A percentile compares a stretch with the other conserved stretches of the same genome.
phyloP scores from a whole-genome alignment of 345 rosid genomes.

The Arabis hirsuta region DNA sequence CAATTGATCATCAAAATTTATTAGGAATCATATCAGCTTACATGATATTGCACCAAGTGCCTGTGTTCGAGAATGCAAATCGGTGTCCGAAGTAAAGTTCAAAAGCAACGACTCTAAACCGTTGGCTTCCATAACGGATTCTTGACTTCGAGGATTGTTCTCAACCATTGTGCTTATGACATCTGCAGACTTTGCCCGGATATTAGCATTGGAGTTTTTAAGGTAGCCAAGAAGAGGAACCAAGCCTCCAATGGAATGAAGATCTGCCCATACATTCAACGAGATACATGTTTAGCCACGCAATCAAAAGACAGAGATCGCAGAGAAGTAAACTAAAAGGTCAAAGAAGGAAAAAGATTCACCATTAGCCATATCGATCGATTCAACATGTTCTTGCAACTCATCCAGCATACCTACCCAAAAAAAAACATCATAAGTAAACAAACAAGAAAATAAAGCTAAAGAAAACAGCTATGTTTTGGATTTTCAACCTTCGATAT shows the following conservation, averaged over 20 bases:
- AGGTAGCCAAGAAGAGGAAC: constrained; percentile 38
- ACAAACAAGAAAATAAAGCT: neutral
- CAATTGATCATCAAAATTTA: neutral
- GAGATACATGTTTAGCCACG: constrained; percentile 2
- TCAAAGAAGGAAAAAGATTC: neutral
- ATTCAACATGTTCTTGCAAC: constrained; percentile 44
- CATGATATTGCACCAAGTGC: constrained; percentile 94
- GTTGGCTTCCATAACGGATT: constrained; percentile 41
- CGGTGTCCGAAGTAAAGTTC: constrained; percentile 67
- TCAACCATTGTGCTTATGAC: constrained; percentile 82
- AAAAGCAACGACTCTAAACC: constrained; percentile 48
- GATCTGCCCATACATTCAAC: constrained; percentile 28
- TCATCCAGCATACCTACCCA: constrained; percentile 40
- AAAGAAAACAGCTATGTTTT: neutral
- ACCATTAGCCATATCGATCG: constrained; percentile 46
- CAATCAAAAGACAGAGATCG: neutral
- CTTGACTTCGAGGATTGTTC: constrained; percentile 86
- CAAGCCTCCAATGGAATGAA: constrained; percentile 41
- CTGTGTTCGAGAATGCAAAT: constrained; percentile 65
- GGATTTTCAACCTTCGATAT: constrained; percentile 60
- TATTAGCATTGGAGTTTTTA: constrained; percentile 55
- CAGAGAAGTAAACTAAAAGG: neutral
- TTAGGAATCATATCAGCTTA: constrained; percentile 43
- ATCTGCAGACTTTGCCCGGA: constrained; percentile 87
- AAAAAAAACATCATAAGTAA: constrained; percentile 1